Percentiles rank a stretch among this genome's conserved stretches.
phyloP scores from a whole-genome alignment of 805 yeast species.

The Nakazawaea ernobii region DNA sequence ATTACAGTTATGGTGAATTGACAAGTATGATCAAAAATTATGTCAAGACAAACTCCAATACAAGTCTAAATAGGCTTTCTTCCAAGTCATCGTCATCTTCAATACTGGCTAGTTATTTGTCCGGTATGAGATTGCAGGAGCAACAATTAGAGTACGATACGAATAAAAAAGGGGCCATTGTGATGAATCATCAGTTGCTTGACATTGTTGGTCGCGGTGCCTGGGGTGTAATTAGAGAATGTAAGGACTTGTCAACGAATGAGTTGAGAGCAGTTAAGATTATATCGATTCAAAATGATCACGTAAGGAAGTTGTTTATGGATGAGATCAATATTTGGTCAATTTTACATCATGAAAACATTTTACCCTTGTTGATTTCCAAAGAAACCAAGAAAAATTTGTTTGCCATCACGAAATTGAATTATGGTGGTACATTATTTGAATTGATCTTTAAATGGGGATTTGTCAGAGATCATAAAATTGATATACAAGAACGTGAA shows the following conservation, averaged over 20 bases:
- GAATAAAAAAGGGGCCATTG: constrained; percentile 65
- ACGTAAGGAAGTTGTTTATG: constrained; percentile 52
- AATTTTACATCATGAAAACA: constrained; percentile 53
- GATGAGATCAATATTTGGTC: constrained; percentile 78
- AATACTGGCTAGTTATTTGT: constrained; percentile 20
- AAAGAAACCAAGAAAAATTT: constrained; percentile 52
- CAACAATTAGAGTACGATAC: constrained; percentile 27
- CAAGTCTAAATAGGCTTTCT: neutral
- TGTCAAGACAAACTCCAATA: neutral
- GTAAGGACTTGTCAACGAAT: constrained; percentile 25
- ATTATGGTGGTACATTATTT: constrained; percentile 75
- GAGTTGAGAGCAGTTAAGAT: constrained; percentile 23
- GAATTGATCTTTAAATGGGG: constrained; percentile 73
- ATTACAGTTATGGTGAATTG: constrained; percentile 26
- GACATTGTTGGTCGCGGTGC: constrained; percentile 83
- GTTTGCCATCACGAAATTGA: constrained; percentile 66
- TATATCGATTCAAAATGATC: constrained; percentile 29
- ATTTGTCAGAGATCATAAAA: constrained; percentile 25
- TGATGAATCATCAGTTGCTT: constrained; percentile 58
- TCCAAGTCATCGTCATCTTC: constrained; percentile 10
- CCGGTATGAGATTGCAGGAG: constrained; percentile 20
- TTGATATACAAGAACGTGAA: constrained; percentile 29
- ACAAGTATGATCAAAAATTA: constrained; percentile 20
- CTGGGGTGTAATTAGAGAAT: constrained; percentile 81
- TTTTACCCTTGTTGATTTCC: constrained; percentile 57